Percentiles rank a stretch among this genome's conserved stretches.
Evolutionary conservation across 2,329 filamentous ascomycete species (phyloP).

Genomic region (Apiospora pterosperma): DNA sequence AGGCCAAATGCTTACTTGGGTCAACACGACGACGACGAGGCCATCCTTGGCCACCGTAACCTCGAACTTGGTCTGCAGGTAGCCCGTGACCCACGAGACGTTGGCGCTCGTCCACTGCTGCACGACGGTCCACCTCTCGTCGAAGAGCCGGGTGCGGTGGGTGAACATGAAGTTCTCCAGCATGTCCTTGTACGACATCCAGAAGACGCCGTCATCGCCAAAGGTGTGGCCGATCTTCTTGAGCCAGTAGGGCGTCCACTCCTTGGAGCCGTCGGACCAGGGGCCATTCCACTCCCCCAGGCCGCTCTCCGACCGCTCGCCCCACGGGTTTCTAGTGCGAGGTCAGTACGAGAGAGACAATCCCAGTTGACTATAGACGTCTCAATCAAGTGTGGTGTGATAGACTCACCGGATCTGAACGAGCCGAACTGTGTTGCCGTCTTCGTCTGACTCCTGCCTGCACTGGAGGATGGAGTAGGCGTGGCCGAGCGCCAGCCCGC

Average conservation of each 20-base stretch:
- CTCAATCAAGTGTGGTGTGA: neutral
- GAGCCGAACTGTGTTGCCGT: slow-evolving; percentile 35
- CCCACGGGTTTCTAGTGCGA: slow-evolving; percentile 75
- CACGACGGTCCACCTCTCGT: slow-evolving; percentile 41
- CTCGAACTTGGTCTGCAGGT: slow-evolving; percentile 41
- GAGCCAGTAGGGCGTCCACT: slow-evolving; percentile 75
- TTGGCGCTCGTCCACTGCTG: slow-evolving; percentile 41
- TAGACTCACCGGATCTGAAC: slow-evolving; percentile 40
- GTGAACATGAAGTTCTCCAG: slow-evolving; percentile 41
- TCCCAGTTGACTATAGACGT: neutral
- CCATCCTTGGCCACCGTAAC: slow-evolving; percentile 38
- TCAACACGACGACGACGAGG: slow-evolving; percentile 39
- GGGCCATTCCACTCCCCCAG: slow-evolving; percentile 65
- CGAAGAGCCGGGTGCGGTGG: slow-evolving; percentile 44
- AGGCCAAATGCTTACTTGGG: slow-evolving; percentile 23
- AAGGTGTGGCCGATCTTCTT: slow-evolving; percentile 62
- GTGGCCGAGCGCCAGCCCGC: slow-evolving; percentile 42
- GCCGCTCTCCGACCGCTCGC: slow-evolving; percentile 42
- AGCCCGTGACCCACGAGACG: slow-evolving; percentile 43
- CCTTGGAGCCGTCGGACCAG: slow-evolving; percentile 70
- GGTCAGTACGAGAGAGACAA: neutral
- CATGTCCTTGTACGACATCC: slow-evolving; percentile 44
- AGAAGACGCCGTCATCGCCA: slow-evolving; percentile 60
- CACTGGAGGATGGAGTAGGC: slow-evolving; percentile 50
- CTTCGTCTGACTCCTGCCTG: slow-evolving; percentile 39